Conservation (phyloP, 352 stramenopile species). For the Phytophthora ohioensis region DNA sequence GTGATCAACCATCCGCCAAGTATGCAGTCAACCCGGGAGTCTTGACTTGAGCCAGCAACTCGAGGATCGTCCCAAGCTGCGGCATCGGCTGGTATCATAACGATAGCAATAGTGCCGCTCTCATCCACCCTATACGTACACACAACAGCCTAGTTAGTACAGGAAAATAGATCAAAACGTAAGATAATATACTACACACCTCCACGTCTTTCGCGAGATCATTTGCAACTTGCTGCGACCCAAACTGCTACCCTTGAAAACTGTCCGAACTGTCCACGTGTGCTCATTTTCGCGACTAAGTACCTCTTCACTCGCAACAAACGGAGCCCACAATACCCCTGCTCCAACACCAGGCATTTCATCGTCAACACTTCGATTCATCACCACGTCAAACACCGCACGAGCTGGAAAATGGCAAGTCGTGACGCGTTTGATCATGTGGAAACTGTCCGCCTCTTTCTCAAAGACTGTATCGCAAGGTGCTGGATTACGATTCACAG, state of each 20-base stretch:
- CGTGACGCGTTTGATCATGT: slow-evolving; percentile 71
- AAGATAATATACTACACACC: slow-evolving; percentile 40
- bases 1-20: slow-evolving; percentile 75
- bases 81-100: slow-evolving; percentile 72
- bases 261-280: slow-evolving; percentile 63
- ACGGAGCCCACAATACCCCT: slow-evolving; percentile 43
- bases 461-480: slow-evolving; percentile 66
- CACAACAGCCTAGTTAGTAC: slow-evolving; percentile 5
- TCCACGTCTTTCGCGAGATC: slow-evolving; percentile 75
- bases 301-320: slow-evolving; percentile 60
- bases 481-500: slow-evolving; percentile 38
- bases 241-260: slow-evolving; percentile 63
- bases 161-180: background rate
- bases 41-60: background rate
- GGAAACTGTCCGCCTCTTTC: slow-evolving; percentile 65
- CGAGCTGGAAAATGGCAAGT: slow-evolving; percentile 72
- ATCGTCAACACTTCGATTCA: slow-evolving; percentile 44
- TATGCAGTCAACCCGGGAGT: slow-evolving; percentile 66
- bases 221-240: slow-evolving; percentile 52
- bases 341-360: slow-evolving; percentile 21
- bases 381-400: slow-evolving; percentile 78
- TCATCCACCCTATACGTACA: slow-evolving; percentile 62
- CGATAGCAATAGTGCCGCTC: slow-evolving; percentile 66
- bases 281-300: slow-evolving; percentile 57
- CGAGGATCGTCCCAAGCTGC: slow-evolving; percentile 35